Evolutionary conservation across 768 basidiomycete genomes (phyloP), one percentile per base, ranked within the genome.

Genomic region (Coprinopsis sp.): DNA sequence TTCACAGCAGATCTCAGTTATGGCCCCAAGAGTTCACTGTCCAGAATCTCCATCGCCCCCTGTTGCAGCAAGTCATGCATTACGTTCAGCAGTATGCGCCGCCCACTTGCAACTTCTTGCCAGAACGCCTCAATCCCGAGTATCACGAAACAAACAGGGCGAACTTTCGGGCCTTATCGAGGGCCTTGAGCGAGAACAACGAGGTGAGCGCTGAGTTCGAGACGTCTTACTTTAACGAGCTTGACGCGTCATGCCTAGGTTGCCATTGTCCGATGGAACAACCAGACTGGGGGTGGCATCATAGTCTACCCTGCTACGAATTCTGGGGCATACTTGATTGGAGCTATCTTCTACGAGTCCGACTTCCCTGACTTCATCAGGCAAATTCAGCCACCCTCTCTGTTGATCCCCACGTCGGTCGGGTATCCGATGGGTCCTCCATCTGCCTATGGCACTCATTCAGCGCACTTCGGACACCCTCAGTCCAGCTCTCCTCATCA

Each of bases 81-180:
- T 82, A 79, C 78, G 67, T 79, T 39, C 69, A 66, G 47, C 70
- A 64, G 42, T 68, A 70, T 49, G 52, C 64, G 36, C 71, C 76
- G 25, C 71, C 78, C 18, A 64, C 79, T 49, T 80, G 78, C 63
- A 80, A 81, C 33, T 77, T 84, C 63, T 76, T 84, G 71, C 75
- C 82, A 14, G 76, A 81, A 56, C 73, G 75, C 27, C 71, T 79
- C 31, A 64, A 75, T 37, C 76, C 81, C 51, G 68, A 71, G 34
- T 59, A 60, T 37, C 71, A 74, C 57, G 64, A 67, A 48, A 70
- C 74, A 50, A 84, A 84, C 57, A 66, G 74, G 54, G 61, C 70
- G 36, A 68, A 64, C 50, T 84, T 83, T 59, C 73, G 78, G 45
- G 69, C 72, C 38, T 64, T 84, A 50, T 77, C 79, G 27, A 65